A percentile compares a stretch with the other conserved stretches of the same genome.
phyloP scores from a whole-genome alignment of 805 yeast species.

The Suhomyces sp. region DNA sequence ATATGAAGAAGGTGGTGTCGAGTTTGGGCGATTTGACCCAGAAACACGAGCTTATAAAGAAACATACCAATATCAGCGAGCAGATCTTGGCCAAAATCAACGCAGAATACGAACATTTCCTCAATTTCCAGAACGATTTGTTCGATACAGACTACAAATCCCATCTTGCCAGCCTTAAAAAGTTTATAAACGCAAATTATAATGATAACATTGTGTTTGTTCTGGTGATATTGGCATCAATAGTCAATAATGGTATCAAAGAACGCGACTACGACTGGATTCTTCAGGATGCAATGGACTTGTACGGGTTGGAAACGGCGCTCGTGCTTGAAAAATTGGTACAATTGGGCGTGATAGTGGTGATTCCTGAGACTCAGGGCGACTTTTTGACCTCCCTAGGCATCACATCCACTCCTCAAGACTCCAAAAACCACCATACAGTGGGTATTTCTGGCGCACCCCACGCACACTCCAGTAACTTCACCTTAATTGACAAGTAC shows the following conservation, averaged over 20 bases:
- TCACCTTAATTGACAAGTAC: constrained; percentile 38
- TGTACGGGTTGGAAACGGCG: constrained; percentile 60
- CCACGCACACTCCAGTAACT: constrained; percentile 27
- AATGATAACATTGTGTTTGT: constrained; percentile 46
- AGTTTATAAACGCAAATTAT: constrained; percentile 40
- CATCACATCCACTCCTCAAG: constrained; percentile 7
- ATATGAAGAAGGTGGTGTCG: constrained; percentile 66
- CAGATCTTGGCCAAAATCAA: constrained; percentile 49
- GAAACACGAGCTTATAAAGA: constrained; percentile 63
- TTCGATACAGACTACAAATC: constrained; percentile 41
- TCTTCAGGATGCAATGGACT: constrained; percentile 53
- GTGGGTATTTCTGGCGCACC: constrained; percentile 33
- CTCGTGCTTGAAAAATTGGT: constrained; percentile 47
- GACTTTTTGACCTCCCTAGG: constrained; percentile 1
- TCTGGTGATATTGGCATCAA: constrained; percentile 54
- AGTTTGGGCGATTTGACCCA: constrained; percentile 64
- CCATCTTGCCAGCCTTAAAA: constrained; percentile 27
- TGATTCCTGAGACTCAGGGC: constrained; percentile 12
- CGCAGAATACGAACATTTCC: constrained; percentile 40
- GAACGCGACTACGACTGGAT: constrained; percentile 59
- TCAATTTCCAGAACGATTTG: constrained; percentile 70
- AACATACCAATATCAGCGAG: constrained; percentile 76
- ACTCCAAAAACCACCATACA: constrained; percentile 14
- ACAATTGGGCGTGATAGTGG: constrained; percentile 46
- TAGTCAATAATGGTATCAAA: constrained; percentile 65